Base-by-base conservation (phyloP, 2,329 filamentous ascomycete genomes). In the Parascedosporium putredinis region DNA sequence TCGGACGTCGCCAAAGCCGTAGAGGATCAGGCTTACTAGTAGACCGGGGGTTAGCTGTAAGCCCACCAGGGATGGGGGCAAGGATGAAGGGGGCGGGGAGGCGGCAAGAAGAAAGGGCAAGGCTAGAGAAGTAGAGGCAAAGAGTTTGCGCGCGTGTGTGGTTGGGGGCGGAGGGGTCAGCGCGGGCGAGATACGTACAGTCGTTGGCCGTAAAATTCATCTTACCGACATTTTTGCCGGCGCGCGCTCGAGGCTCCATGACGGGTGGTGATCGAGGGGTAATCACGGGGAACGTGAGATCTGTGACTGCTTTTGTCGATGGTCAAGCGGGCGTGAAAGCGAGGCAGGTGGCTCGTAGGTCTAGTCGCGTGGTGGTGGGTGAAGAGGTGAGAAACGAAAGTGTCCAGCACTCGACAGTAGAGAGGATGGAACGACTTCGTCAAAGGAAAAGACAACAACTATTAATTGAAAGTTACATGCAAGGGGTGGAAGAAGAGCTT, bases 221-320 rank as follows among this genome's bases (percentile, higher is more conserved):
- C 66, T 88, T 86, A 55, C 83, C 84, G 66, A 88, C 84, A 71
- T 89, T 87, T 61, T 87, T 84, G 62, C 83, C 84, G 60, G 84
- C 81, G 59, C 86, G 79, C 53, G 85, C 86, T 61, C 86, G 76
- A 55, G 84, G 85, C 70, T 90, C 86, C 73, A 88, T 87, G 9
- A 18, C 23, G 33, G 33, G 12, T 22, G 16, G 45, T 18, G 29
- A 34, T 10, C 31, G 31, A 34, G 31, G 5, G 9, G 8, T n/a
- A n/a, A n/a, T n/a, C n/a, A n/a, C n/a, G n/a, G n/a, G n/a, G n/a
- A n/a, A n/a, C n/a, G n/a, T n/a, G n/a, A n/a, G n/a, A n/a, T n/a
- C n/a, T n/a, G n/a, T n/a, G n/a, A n/a, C n/a, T n/a, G n/a, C n/a
- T n/a, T n/a, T n/a, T n/a, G n/a, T n/a, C n/a, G n/a, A n/a, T n/a